Conservation (phyloP, 139 green algal genomes). For the Zygnema cylindricum region DNA sequence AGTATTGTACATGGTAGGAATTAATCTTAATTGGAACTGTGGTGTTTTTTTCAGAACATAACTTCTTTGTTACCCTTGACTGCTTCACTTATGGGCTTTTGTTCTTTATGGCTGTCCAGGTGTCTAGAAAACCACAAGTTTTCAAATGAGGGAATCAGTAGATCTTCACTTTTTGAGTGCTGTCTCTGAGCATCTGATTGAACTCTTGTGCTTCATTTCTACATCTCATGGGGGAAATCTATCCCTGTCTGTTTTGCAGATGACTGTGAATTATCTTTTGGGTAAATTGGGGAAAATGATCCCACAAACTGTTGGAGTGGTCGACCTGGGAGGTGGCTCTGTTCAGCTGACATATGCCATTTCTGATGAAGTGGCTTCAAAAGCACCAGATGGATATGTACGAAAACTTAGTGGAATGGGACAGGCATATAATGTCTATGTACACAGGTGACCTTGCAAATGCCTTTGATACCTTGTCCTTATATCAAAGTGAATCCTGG, state of each 20-base stretch:
- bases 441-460: no score
- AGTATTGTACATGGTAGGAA: no score
- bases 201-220: not conserved
- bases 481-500: no score
- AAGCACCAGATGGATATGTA: constrained; percentile 74
- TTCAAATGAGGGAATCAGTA: not conserved
- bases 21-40: no score
- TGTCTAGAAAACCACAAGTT: no score
- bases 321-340: constrained; percentile 88
- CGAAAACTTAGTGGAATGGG: constrained; percentile 73
- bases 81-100: no score
- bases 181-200: not conserved
- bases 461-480: no score
- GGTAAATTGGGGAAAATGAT: constrained; percentile 74
- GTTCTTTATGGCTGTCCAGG: no score
- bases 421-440: constrained; percentile 87
- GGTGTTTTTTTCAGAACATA: no score
- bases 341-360: constrained; percentile 90
- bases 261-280: constrained; percentile 96
- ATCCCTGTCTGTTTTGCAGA: constrained; percentile 36
- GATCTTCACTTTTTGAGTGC: no score
- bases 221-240: no score
- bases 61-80: no score
- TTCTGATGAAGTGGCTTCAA: constrained; percentile 63
- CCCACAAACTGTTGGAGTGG: constrained; percentile 82